phyloP scores from a whole-genome alignment of 495 filamentous ascomycete genomes.

The Cercophora scortea region DNA sequence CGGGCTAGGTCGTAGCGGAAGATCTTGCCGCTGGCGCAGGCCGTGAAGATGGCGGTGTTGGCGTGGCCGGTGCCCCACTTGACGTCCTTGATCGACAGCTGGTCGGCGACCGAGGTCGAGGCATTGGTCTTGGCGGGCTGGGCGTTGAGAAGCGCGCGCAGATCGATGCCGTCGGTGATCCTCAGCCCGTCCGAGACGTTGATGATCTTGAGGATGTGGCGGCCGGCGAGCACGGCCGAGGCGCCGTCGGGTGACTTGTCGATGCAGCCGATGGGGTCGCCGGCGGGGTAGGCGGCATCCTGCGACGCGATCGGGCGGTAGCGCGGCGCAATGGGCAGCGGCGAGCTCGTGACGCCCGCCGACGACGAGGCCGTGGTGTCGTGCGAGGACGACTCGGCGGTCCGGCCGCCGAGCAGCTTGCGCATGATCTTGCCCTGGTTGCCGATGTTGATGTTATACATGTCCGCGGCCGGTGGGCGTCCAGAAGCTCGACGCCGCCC shows the following conservation, averaged over 20 bases:
- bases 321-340: constrained; percentile 18
- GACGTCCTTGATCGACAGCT: constrained; percentile 74
- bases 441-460: constrained; percentile 27
- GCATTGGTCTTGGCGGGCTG: constrained; percentile 55
- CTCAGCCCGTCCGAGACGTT: constrained; percentile 54
- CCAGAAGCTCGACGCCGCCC: not conserved
- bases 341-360: constrained; percentile 30
- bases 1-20: constrained; percentile 78
- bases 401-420: constrained; percentile 41
- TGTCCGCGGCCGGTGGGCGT: constrained; percentile 4
- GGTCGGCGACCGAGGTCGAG: constrained; percentile 49
- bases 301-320: constrained; percentile 62
- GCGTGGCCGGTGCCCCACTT: constrained; percentile 60
- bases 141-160: constrained; percentile 66
- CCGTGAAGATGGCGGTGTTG: constrained; percentile 62
- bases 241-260: constrained; percentile 71
- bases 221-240: constrained; percentile 71
- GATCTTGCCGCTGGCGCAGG: constrained; percentile 78
- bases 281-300: constrained; percentile 63
- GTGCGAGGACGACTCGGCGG: constrained; percentile 29
- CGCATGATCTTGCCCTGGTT: constrained; percentile 45
- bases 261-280: constrained; percentile 63
- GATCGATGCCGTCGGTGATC: constrained; percentile 70
- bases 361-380: constrained; percentile 4
- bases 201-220: constrained; percentile 79